Percentiles rank a stretch among this genome's conserved stretches.
Evolutionary conservation across 2,329 filamentous ascomycete genomes (phyloP).

Genomic region (Lasiodiplodia theobromae): DNA sequence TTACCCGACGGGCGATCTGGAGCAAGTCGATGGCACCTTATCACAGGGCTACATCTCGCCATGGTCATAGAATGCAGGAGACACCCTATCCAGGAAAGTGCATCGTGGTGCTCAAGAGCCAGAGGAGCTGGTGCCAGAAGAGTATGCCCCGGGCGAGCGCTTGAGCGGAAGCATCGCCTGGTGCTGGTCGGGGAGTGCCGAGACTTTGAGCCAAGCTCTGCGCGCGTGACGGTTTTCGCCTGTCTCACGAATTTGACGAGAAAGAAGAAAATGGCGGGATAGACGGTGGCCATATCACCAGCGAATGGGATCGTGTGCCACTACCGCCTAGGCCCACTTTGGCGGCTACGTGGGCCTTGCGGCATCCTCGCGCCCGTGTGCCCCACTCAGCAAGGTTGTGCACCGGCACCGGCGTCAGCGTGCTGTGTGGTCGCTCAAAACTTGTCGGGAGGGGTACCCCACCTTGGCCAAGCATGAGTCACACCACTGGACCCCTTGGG

Average conservation of each 20-base stretch:
- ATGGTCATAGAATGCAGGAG: too few species aligned
- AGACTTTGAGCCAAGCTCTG: too few species aligned
- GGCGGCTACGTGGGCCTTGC: background rate
- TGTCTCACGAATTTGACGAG: background rate
- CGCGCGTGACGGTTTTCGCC: too few species aligned
- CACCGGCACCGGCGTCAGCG: background rate
- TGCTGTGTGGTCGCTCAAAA: background rate
- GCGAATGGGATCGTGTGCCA: background rate
- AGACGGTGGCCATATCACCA: background rate
- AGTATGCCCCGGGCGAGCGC: too few species aligned
- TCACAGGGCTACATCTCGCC: too few species aligned
- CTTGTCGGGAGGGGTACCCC: background rate
- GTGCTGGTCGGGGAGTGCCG: too few species aligned
- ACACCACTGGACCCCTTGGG: background rate
- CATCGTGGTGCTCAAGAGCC: too few species aligned
- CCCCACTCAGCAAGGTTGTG: background rate
- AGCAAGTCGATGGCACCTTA: too few species aligned
- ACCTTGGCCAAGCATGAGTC: conserved; percentile 2
- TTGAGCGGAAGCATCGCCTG: too few species aligned
- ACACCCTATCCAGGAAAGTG: too few species aligned
- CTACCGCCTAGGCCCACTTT: background rate
- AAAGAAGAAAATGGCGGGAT: background rate
- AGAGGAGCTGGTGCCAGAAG: too few species aligned
- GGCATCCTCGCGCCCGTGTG: background rate
- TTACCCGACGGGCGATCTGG: too few species aligned